phyloP scores from a whole-genome alignment of 1,284 basidiomycete genomes.

The Moniliophthora roreri region DNA sequence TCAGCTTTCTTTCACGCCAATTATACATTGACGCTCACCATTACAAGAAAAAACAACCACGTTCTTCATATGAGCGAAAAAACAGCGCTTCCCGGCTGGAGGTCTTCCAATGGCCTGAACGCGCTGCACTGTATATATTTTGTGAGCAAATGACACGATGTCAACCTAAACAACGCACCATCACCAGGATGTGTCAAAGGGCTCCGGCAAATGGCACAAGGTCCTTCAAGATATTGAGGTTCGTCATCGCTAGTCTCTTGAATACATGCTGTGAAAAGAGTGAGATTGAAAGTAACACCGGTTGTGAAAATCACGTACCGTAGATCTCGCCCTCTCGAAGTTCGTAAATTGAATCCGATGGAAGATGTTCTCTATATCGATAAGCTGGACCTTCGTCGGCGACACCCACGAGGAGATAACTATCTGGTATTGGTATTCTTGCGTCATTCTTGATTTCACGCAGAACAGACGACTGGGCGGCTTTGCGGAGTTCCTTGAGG shows the following conservation, averaged over 20 bases:
- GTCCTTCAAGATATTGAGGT: conserved; percentile 53
- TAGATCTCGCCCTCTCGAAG: conserved; percentile 57
- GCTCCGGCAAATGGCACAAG: conserved; percentile 60
- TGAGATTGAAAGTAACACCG: neutral
- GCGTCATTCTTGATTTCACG: conserved; percentile 72
- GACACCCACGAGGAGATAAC: conserved; percentile 73
- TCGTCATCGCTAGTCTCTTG: conserved; percentile 44
- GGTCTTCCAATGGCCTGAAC: conserved; percentile 73
- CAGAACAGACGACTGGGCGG: conserved; percentile 60
- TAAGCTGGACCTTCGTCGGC: conserved; percentile 75
- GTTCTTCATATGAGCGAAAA: conserved; percentile 65
- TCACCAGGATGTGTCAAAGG: conserved; percentile 75
- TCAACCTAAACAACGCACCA: too few species aligned
- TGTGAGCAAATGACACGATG: too few species aligned
- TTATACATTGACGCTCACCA: conserved; percentile 37
- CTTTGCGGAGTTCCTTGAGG: conserved; percentile 51
- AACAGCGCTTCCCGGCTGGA: conserved; percentile 52
- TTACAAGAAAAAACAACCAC: conserved; percentile 71
- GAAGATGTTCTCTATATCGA: conserved; percentile 42
- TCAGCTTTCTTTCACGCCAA: neutral
- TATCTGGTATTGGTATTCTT: conserved; percentile 64
- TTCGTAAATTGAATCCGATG: conserved; percentile 46
- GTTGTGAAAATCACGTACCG: conserved; percentile 35
- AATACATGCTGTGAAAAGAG: conserved; percentile 45
- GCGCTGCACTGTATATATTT: conserved; percentile 60